phyloP scores from a whole-genome alignment of 176 grass and related monocot species.

The Oropetium thomaeum region DNA sequence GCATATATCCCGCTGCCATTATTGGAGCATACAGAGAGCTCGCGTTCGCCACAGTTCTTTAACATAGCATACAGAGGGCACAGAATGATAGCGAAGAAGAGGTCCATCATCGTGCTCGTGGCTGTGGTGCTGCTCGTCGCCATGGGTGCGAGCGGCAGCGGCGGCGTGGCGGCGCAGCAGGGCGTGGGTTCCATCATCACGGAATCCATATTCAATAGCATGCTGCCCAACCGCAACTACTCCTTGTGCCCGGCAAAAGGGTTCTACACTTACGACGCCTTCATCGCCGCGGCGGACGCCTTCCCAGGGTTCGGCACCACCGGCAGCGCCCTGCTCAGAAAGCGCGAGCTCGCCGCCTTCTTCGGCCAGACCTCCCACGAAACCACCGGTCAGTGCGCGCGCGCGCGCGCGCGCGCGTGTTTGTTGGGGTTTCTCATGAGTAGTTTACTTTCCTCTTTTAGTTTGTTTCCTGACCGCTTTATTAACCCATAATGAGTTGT shows the following conservation, averaged over 20 bases:
- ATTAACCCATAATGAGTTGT: too few species aligned
- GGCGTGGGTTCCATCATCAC: slow-evolving; percentile 33
- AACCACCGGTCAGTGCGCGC: slow-evolving; percentile 60
- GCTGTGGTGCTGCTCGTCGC: neutral
- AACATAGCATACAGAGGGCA: too few species aligned
- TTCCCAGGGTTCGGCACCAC: slow-evolving; percentile 42
- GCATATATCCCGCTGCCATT: too few species aligned
- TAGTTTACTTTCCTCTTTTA: too few species aligned
- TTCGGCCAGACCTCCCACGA: slow-evolving; percentile 60
- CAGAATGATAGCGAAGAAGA: too few species aligned
- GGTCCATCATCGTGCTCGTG: too few species aligned
- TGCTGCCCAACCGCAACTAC: slow-evolving; percentile 44
- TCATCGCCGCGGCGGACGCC: slow-evolving; percentile 36
- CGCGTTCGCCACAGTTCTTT: too few species aligned
- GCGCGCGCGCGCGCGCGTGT: too few species aligned
- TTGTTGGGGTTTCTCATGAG: too few species aligned
- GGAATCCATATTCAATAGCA: slow-evolving; percentile 14
- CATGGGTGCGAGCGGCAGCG: neutral
- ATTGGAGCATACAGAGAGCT: too few species aligned
- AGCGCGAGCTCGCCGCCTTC: slow-evolving; percentile 58
- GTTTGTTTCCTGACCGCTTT: too few species aligned
- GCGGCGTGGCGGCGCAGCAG: too few species aligned
- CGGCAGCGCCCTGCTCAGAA: neutral
- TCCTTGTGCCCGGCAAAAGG: slow-evolving; percentile 19
- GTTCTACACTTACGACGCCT: slow-evolving; percentile 45